Evolutionary conservation across 306 rosid genomes (phyloP).

Genomic region (Morella rubra): DNA sequence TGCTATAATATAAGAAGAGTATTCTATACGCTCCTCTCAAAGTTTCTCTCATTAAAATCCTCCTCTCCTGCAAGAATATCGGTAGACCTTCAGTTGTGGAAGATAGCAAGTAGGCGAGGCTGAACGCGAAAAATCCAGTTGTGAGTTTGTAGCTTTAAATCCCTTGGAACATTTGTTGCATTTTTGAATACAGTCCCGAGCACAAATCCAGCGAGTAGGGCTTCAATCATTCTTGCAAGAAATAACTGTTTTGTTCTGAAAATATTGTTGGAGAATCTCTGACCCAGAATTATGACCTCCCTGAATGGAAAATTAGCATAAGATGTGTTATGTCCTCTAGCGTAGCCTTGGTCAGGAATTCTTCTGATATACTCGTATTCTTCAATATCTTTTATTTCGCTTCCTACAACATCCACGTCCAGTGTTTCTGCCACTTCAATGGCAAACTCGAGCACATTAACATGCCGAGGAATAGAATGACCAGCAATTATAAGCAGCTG

Average conservation of each 20-base stretch:
- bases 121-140: slow-evolving; percentile 71
- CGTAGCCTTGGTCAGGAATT: slow-evolving; percentile 2
- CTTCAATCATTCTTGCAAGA: slow-evolving; percentile 56
- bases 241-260: slow-evolving; percentile 53
- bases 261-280: slow-evolving; percentile 42
- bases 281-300: slow-evolving; percentile 35
- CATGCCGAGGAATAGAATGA: slow-evolving; percentile 39
- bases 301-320: slow-evolving; percentile 27
- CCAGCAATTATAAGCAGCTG: slow-evolving; percentile 29
- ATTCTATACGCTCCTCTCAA: slow-evolving; percentile 80
- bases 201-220: slow-evolving; percentile 61
- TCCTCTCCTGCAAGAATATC: slow-evolving; percentile 73
- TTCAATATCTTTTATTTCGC: slow-evolving; percentile 8
- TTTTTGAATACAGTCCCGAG: slow-evolving; percentile 66
- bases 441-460: slow-evolving; percentile 47
- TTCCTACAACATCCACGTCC: slow-evolving; percentile 13
- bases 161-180: slow-evolving; percentile 28
- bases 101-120: slow-evolving; percentile 69
- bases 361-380: slow-evolving; percentile 9
- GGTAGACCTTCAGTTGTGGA: slow-evolving; percentile 77
- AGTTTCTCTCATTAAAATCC: slow-evolving; percentile 69
- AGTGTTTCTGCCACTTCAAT: slow-evolving; percentile 40
- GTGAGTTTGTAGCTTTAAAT: slow-evolving; percentile 46
- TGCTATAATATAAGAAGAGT: slow-evolving; percentile 66
- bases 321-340: slow-evolving; percentile 20